Base-by-base conservation (phyloP, 495 filamentous ascomycete species). In the Hypoxylon fragiforme region DNA sequence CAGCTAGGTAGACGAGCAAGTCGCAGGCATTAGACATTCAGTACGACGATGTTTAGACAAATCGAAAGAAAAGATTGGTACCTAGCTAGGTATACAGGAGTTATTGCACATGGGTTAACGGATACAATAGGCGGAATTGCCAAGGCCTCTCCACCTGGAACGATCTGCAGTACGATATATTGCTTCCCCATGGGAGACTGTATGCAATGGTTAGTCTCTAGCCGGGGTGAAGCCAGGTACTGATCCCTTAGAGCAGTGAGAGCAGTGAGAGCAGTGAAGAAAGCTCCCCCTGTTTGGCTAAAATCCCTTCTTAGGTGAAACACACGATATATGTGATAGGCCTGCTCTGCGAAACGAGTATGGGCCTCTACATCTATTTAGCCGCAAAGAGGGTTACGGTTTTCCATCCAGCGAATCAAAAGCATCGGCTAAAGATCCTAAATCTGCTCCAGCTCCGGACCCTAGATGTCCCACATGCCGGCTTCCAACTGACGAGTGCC, bases 81-180 rank as follows among this genome's bases (percentile, higher is more conserved):
- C 54, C 50, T 36, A n/a, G 12, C 9, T 12, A n/a, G 8, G 8
- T 37, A 13, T 4, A 37, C 34, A 37, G 12, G 3, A 21, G 28
- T 37, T 44, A 43, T 38, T 37, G 45, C 38, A 28, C 30, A 30
- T n/a, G 24, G 46, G 57, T 45, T 32, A 49, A 55, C 49, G 47
- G 41, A 55, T 58, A n/a, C n/a, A n/a, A 41, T 43, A 45, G 39
- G 60, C 51, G 32, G 52, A 54, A 39, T 20, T 42, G 65, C 65
- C 62, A 65, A 68, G 62, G 11, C 21, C 58, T 65, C 59, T 36
- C 62, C 55, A 59, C 53, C 38, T 48, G 57, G 54, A 58, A 19
- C 24, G 53, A 54, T 58, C 43, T 50, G 37, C 52, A 26, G 36
- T 31, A 52, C 30, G 48, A 51, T 63, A 63, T 13, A 60, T 63